Conservation (phyloP, 352 stramenopile species). For the Phytophthora cactorum region DNA sequence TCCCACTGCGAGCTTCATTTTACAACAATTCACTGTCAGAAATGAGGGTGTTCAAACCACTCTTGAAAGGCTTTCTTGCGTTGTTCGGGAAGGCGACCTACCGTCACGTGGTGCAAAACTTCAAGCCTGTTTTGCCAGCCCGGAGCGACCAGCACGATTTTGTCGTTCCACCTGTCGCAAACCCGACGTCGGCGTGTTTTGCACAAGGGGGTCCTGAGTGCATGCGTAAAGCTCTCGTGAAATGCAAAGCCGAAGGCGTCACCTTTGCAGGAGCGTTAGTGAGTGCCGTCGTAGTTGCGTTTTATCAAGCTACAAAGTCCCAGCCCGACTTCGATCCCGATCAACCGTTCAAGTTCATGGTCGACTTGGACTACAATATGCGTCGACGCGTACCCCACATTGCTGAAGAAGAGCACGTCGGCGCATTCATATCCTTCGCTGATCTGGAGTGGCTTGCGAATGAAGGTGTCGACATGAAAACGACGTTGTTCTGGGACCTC, state of each 20-base stretch:
- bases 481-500: background rate
- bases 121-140: background rate
- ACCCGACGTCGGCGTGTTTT: background rate
- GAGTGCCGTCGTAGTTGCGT: background rate
- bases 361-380: constrained; percentile 3
- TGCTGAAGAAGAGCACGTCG: background rate
- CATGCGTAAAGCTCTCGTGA: background rate
- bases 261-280: background rate
- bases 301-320: background rate
- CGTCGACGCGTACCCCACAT: background rate
- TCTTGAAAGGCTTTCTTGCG: background rate
- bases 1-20: background rate
- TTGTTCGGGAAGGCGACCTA: background rate
- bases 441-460: background rate
- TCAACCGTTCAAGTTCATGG: background rate
- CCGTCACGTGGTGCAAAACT: background rate
- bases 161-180: background rate
- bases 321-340: background rate
- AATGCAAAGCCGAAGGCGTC: background rate
- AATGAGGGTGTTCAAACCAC: background rate
- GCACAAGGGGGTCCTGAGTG: background rate
- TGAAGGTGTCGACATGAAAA: background rate
- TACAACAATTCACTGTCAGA: background rate
- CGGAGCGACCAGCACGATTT: background rate
- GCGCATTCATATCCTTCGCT: background rate